Evolutionary conservation across 805 yeast species (phyloP).

Genomic region (Clavispora vitiphila): DNA sequence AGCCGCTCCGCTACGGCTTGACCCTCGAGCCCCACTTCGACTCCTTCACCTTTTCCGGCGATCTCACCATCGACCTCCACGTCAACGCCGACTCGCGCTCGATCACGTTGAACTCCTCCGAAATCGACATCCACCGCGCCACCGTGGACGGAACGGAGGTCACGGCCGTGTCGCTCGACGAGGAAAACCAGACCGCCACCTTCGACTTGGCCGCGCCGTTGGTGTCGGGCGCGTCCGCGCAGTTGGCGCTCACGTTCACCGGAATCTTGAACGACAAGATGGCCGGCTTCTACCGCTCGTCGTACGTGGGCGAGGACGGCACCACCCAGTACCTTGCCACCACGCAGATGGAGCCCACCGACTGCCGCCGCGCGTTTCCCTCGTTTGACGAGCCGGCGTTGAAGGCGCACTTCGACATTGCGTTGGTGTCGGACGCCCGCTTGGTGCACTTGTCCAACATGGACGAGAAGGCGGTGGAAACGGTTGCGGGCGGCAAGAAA

Average conservation of each 20-base stretch:
- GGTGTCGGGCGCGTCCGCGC: constrained; percentile 34
- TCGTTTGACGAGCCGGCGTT: constrained; percentile 81
- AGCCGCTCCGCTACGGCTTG: constrained; percentile 37
- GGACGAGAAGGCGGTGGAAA: constrained; percentile 52
- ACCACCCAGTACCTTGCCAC: constrained; percentile 69
- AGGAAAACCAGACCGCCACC: constrained; percentile 37
- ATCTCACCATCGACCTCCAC: constrained; percentile 47
- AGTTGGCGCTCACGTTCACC: constrained; percentile 47
- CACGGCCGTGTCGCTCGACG: constrained; percentile 23
- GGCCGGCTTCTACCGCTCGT: constrained; percentile 78
- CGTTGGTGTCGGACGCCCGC: constrained; percentile 51
- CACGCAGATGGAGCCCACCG: constrained; percentile 84
- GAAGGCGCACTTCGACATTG: constrained; percentile 66
- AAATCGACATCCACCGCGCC: constrained; percentile 56
- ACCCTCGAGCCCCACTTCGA: constrained; percentile 43
- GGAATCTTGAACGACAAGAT: constrained; percentile 70
- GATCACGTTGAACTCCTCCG: constrained; percentile 57
- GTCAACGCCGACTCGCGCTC: constrained; percentile 44
- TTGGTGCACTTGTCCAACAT: constrained; percentile 65
- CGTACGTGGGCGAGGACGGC: constrained; percentile 54
- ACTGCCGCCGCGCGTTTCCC: constrained; percentile 84
- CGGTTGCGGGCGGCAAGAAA: constrained; percentile 42
- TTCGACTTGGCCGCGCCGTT: constrained; percentile 34
- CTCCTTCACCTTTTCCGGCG: constrained; percentile 56
- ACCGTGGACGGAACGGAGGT: constrained; percentile 25